Conservation (phyloP, 192 early-diverging fungal genomes). For the Umbelopsis sp. region DNA sequence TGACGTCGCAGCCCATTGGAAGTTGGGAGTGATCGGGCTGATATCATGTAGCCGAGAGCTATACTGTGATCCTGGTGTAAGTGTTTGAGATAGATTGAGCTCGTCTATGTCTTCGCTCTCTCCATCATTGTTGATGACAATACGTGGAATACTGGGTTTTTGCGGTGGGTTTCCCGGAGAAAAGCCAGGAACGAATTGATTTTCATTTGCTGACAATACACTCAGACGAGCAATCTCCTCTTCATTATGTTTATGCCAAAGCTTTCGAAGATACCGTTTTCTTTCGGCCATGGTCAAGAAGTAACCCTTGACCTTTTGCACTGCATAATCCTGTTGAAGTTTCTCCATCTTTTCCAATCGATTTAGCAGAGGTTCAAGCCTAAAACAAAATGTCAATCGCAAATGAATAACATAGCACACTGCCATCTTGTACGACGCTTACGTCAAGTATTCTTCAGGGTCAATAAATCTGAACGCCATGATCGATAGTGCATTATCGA, state of each 20-base stretch:
- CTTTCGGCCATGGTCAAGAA: slow-evolving; percentile 33
- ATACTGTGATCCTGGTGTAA: neutral
- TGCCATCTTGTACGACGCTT: neutral
- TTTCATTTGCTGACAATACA: neutral
- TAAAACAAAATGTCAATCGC: slow-evolving; percentile 1
- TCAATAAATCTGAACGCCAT: slow-evolving; percentile 36
- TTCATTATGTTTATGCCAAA: slow-evolving; percentile 40
- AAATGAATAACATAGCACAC: neutral
- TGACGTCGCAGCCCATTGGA: too few relatives aligned
- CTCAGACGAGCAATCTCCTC: slow-evolving; percentile 30
- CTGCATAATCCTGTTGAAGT: slow-evolving; percentile 27
- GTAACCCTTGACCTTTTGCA: slow-evolving; percentile 37
- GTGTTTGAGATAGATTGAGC: neutral
- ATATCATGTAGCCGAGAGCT: too few relatives aligned
- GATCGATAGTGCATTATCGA: slow-evolving; percentile 27
- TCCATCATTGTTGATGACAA: slow-evolving; percentile 1
- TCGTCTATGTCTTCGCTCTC: neutral
- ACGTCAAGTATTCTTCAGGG: slow-evolving; percentile 29
- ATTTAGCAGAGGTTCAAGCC: slow-evolving; percentile 33
- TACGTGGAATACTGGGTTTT: neutral
- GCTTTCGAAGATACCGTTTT: slow-evolving; percentile 29
- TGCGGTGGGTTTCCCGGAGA: neutral
- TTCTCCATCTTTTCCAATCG: slow-evolving; percentile 37
- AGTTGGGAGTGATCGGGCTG: too few relatives aligned
- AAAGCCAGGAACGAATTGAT: neutral